Conservation (phyloP, 2,329 filamentous ascomycete genomes). For the Seiridium cupressi region DNA sequence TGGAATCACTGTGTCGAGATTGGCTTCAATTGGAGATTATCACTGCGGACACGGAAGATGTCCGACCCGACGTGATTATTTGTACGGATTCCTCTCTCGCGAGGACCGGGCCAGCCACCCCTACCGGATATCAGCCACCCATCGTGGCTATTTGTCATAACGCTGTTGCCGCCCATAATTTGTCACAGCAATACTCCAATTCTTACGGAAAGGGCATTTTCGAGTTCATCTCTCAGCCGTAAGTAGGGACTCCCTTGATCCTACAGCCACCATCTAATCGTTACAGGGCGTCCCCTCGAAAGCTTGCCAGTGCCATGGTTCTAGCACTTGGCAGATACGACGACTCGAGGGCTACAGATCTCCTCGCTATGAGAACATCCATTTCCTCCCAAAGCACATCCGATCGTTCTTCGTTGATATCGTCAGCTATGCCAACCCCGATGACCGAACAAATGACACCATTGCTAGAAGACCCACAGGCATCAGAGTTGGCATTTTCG, state of each 20-base stretch:
- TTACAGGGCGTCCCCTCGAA: slow-evolving; percentile 32
- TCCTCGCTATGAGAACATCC: slow-evolving; percentile 9
- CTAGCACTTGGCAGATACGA: background rate
- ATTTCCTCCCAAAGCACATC: background rate
- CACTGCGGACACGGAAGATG: background rate
- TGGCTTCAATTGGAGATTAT: slow-evolving; percentile 31
- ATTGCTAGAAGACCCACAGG: background rate
- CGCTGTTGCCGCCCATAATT: slow-evolving; percentile 25
- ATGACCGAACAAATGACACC: background rate
- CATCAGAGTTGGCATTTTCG: background rate
- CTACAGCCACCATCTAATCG: background rate
- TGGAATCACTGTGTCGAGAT: slow-evolving; percentile 27
- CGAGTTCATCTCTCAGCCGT: slow-evolving; percentile 38
- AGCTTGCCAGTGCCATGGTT: slow-evolving; percentile 30
- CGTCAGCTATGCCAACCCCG: background rate
- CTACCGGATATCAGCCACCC: slow-evolving; percentile 15
- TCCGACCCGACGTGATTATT: slow-evolving; percentile 20
- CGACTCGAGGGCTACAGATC: background rate
- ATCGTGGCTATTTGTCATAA: slow-evolving; percentile 31
- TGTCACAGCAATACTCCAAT: background rate
- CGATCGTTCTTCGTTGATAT: background rate
- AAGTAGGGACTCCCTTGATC: slow-evolving; percentile 11
- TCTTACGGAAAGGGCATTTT: slow-evolving; percentile 16
- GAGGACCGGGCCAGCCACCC: background rate
- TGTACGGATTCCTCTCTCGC: slow-evolving; percentile 16